Evolutionary conservation across 768 basidiomycete species (phyloP), one percentile per base, ranked within the genome.

Genomic region (Serendipita sp.): DNA sequence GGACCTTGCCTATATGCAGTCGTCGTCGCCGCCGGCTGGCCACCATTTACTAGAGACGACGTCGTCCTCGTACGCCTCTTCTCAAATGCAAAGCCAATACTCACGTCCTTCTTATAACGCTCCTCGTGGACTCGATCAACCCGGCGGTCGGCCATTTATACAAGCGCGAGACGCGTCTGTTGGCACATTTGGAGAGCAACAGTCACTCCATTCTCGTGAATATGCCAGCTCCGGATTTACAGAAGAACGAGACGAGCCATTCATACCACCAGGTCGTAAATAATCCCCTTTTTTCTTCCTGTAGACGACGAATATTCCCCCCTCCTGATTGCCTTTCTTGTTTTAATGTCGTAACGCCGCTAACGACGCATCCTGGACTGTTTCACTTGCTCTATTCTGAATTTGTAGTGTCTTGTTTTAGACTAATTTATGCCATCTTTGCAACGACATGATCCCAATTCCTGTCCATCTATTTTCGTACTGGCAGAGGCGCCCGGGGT

Each of bases 231-330:
- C 55, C 16, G 55, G 55, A n/a, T 16, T n/a, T n/a, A n/a, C 55
- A 29, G 55, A 60, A 29, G 55, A 23, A n/a, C 55, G 55, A 4
- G 55, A 60, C n/a, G 55, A 60, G 55, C 55, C 55, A 34, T 60
- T 60, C 34, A 36, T 60, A 4, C 55, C 55, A 8, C 55, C 55
- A 18, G 48, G 29, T 2, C 48, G 48, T 50, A 18, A 1, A 18
- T 50, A 16, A 50, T 8, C 1, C 48, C 48, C 44, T 13, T 45
- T 31, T 18, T 50, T 16, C 5, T 2, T 31, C 48, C 5, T 50
- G 5, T n/a, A 18, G 16, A 18, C 48, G 37, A 23, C 23, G 0
- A 1, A 40, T 40, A 40, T 40, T n/a, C 37, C 37, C 37, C 37
- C 37, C 37, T 40, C 37, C 37, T 23, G 23, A 23, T 23, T 23